Evolutionary conservation across 1,139 yeast species (phyloP).

Genomic region (Zhuliangozyma blackwelliae): DNA sequence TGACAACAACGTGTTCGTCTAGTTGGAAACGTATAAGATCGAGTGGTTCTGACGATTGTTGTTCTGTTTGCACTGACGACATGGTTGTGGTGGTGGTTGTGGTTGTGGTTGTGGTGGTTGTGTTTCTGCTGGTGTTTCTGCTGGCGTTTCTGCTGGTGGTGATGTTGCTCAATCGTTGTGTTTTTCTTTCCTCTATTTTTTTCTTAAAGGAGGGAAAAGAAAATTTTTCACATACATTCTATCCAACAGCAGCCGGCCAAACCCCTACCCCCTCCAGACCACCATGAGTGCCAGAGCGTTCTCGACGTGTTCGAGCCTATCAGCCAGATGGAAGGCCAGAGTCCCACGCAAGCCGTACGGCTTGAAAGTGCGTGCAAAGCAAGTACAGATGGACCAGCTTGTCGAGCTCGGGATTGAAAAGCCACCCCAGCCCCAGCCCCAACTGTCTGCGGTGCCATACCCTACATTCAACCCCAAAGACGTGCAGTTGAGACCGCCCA

Average conservation of each 20-base stretch:
- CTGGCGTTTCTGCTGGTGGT: too few species aligned
- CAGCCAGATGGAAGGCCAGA: constrained; percentile 5
- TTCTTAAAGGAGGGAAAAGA: too few species aligned
- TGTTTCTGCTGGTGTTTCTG: too few species aligned
- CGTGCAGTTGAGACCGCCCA: constrained; percentile 69
- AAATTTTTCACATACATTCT: too few species aligned
- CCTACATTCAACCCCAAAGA: constrained; percentile 11
- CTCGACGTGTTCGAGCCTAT: constrained; percentile 12
- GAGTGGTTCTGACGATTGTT: constrained; percentile 59
- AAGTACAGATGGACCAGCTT: too few species aligned
- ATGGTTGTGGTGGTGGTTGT: constrained; percentile 11
- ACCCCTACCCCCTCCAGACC: too few species aligned
- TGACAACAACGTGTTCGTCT: constrained; percentile 84
- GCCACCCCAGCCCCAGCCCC: not conserved
- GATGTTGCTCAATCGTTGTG: too few species aligned
- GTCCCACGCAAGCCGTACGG: constrained; percentile 2
- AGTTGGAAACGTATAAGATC: constrained; percentile 82
- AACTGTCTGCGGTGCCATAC: not conserved
- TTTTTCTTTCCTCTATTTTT: too few species aligned
- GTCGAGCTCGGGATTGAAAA: too few species aligned
- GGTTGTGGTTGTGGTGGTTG: constrained; percentile 7
- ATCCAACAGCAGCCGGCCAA: too few species aligned
- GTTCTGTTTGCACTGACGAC: constrained; percentile 33
- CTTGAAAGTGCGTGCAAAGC: too few species aligned
- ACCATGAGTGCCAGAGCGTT: constrained; percentile 14